These are phyloP conservation scores for Lentinula boryana DNA, from an alignment of 768 basidiomycete species.

Conservation along the genomic window DNA sequence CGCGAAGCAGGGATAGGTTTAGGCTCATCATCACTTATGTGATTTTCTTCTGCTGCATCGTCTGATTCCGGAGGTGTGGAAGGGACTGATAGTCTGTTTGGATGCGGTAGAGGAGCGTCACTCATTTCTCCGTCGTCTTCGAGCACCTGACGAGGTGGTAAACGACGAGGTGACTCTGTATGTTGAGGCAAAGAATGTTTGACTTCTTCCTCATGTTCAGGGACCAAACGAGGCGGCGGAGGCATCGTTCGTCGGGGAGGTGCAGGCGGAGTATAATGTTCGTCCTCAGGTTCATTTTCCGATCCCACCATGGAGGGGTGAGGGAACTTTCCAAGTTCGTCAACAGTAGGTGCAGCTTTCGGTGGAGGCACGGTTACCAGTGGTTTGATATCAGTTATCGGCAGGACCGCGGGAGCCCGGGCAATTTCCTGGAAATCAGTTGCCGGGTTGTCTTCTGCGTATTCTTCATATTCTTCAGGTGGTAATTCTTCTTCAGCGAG, in stretches of 20 bases:
- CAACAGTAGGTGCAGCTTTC: no score
- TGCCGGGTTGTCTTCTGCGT: not conserved
- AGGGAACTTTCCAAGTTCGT: not conserved
- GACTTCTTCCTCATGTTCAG: conserved; percentile 7
- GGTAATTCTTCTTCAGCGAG: not conserved
- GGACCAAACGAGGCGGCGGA: conserved; percentile 11
- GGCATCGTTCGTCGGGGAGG: conserved; percentile 10
- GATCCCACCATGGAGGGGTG: not conserved
- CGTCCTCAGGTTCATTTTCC: conserved; percentile 5
- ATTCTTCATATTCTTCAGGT: not conserved
- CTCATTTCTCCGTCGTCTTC: conserved; percentile 5
- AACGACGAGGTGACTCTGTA: not conserved
- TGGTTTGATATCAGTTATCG: not conserved
- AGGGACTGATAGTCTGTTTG: not conserved
- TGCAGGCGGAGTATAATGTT: conserved; percentile 7
- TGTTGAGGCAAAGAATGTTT: not conserved
- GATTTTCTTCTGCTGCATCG: not conserved
- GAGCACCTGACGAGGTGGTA: not conserved
- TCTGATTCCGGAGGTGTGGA: not conserved
- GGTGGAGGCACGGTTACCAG: not conserved
- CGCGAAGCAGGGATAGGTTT: not conserved
- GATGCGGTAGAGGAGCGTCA: conserved; percentile 4
- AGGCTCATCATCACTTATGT: not conserved
- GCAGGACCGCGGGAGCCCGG: not conserved
- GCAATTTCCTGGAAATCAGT: not conserved